A percentile compares a stretch with the other conserved stretches of the same genome.
These are phyloP conservation scores for Trichoderma endophyticum DNA, from an alignment of 2,329 filamentous ascomycete genomes.

Conservation along the genomic window DNA sequence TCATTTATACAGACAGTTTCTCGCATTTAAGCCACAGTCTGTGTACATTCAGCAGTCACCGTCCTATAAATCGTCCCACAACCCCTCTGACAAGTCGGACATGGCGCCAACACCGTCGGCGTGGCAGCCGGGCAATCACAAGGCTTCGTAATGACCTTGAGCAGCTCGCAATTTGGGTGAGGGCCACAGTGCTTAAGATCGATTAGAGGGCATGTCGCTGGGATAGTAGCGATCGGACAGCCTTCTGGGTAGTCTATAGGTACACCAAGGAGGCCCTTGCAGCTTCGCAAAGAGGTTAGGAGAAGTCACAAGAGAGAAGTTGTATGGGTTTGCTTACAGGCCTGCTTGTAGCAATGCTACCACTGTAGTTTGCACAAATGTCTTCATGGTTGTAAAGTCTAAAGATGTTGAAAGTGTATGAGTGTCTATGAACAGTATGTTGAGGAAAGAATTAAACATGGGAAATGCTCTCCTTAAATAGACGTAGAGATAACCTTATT, in stretches of 20 bases:
- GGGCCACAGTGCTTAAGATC: not conserved
- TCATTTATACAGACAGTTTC: not conserved
- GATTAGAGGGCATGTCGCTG: not conserved
- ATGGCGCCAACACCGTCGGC: not conserved
- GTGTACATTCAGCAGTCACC: not conserved
- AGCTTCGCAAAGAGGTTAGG: not conserved
- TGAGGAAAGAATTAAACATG: not conserved
- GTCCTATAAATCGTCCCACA: not conserved
- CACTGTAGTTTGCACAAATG: not conserved
- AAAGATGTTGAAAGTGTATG: not conserved
- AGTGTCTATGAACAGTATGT: not conserved
- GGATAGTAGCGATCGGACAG: not conserved
- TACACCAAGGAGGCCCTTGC: not conserved
- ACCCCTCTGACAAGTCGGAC: not conserved
- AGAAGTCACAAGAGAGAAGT: no score
- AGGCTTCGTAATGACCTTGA: not conserved
- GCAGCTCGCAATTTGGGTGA: not conserved
- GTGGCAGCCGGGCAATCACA: not conserved
- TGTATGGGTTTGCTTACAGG: not conserved
- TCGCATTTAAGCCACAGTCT: not conserved
- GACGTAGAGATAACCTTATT: not conserved
- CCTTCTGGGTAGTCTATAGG: not conserved
- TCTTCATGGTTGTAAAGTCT: not conserved
- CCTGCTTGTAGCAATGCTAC: not conserved
- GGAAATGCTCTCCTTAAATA: not conserved